A percentile compares a stretch with the other conserved stretches of the same genome.
phyloP scores from a whole-genome alignment of 306 rosid genomes.

The Cucurbita ficifolia region DNA sequence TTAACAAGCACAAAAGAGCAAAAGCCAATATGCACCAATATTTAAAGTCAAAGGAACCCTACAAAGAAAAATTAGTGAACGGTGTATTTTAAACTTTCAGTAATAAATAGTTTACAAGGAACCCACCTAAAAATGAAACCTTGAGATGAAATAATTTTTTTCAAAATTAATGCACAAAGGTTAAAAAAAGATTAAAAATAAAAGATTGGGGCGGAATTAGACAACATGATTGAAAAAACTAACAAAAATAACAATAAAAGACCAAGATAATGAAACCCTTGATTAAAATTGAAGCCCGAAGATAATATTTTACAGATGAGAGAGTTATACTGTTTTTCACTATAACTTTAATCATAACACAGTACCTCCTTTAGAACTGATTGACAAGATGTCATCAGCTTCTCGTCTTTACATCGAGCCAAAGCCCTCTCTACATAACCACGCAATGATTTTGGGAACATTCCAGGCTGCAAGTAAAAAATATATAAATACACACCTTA shows the following conservation, averaged over 20 bases:
- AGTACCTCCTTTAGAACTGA: conserved; percentile 77
- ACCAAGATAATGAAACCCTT: neutral
- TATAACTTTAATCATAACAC: conserved; percentile 3
- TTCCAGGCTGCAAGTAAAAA: conserved; percentile 58
- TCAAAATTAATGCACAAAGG: neutral
- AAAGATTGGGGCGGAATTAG: too few relatives aligned
- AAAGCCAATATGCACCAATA: neutral
- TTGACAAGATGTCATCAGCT: conserved; percentile 69
- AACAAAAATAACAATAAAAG: neutral
- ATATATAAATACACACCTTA: neutral
- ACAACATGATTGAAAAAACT: neutral
- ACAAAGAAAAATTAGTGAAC: neutral
- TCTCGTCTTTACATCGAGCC: conserved; percentile 88
- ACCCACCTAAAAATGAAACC: neutral
- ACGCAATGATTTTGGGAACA: conserved; percentile 79
- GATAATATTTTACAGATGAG: neutral
- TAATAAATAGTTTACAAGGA: neutral
- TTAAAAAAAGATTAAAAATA: neutral
- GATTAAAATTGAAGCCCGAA: neutral
- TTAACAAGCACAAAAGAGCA: neutral
- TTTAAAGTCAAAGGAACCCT: neutral
- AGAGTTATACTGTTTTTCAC: neutral
- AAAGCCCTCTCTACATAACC: conserved; percentile 93
- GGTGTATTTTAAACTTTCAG: neutral
- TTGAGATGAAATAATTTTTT: neutral